Evolutionary conservation across 371 early-diverging fungal genomes (phyloP).

Genomic region (Mucor piriformis): DNA sequence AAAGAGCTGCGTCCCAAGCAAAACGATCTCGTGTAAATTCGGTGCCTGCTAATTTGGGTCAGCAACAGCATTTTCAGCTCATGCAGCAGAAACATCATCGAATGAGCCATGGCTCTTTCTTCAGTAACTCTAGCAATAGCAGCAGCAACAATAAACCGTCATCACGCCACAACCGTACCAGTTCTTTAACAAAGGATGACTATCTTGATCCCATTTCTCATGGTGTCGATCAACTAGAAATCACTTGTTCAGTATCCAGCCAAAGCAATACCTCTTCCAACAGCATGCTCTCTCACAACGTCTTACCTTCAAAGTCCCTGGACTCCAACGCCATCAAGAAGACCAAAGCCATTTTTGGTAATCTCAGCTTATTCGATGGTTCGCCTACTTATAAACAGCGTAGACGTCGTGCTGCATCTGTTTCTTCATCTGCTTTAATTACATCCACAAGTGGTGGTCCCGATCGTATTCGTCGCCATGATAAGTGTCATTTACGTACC

Average conservation of each 20-base stretch:
- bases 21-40: constrained; percentile 50
- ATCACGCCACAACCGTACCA: constrained; percentile 3
- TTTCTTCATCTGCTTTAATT: constrained; percentile 27
- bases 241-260: constrained; percentile 17
- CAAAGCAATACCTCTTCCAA: constrained; percentile 5
- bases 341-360: constrained; percentile 55
- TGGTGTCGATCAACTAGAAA: constrained; percentile 39
- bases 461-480: constrained; percentile 36
- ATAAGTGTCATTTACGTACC: constrained; percentile 31
- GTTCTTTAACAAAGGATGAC: constrained; percentile 6
- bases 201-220: constrained; percentile 29
- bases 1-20: constrained; percentile 19
- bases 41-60: constrained; percentile 32
- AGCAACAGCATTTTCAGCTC: constrained; percentile 27
- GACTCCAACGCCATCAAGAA: constrained; percentile 46
- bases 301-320: constrained; percentile 33
- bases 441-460: constrained; percentile 27
- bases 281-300: constrained; percentile 7
- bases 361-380: constrained; percentile 69
- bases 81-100: constrained; percentile 17
- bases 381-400: constrained; percentile 76
- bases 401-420: constrained; percentile 64
- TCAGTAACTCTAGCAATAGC: neutral
- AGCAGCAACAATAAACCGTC: neutral
- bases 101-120: constrained; percentile 29